These are phyloP conservation scores for Zygoascus ofunaensis DNA, from an alignment of 805 yeast genomes.

Conservation along the genomic window DNA sequence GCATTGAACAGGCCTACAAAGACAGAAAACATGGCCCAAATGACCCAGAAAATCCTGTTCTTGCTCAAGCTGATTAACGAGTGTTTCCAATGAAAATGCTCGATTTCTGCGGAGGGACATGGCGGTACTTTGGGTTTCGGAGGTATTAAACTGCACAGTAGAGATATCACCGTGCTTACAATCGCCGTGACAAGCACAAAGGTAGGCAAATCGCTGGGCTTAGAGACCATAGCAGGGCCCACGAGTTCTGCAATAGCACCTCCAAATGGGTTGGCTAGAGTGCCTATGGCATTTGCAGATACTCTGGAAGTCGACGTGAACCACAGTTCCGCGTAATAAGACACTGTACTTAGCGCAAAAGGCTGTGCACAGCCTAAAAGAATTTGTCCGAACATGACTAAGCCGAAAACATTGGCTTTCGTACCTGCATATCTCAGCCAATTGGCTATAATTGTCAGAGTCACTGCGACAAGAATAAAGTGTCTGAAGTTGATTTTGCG, in stretches of 20 bases:
- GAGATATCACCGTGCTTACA: slow-evolving; percentile 18
- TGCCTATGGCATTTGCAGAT: slow-evolving; percentile 29
- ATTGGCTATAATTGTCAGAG: slow-evolving; percentile 21
- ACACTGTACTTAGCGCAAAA: slow-evolving; percentile 25
- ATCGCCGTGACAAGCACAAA: slow-evolving; percentile 21
- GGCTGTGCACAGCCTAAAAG: slow-evolving; percentile 29
- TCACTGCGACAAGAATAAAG: slow-evolving; percentile 20
- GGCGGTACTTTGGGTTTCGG: slow-evolving; percentile 21
- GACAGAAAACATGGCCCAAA: slow-evolving; percentile 21
- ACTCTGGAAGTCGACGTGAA: slow-evolving; percentile 27
- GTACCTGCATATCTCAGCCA: slow-evolving; percentile 28
- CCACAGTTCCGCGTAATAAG: slow-evolving; percentile 28
- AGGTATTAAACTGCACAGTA: slow-evolving; percentile 19
- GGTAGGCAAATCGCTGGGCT: slow-evolving; percentile 16
- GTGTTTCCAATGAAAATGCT: slow-evolving; percentile 18
- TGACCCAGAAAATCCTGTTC: slow-evolving; percentile 14
- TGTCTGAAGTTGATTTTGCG: slow-evolving; percentile 17
- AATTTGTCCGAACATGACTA: slow-evolving; percentile 28
- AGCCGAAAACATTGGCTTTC: slow-evolving; percentile 20
- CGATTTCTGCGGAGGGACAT: slow-evolving; percentile 25
- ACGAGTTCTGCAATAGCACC: slow-evolving; percentile 29
- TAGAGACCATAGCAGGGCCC: slow-evolving; percentile 26
- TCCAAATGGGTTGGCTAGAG: slow-evolving; percentile 28
- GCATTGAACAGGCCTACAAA: slow-evolving; percentile 30
- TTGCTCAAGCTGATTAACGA: slow-evolving; percentile 16